Evolutionary conservation across 495 filamentous ascomycete species (phyloP).

Genomic region (Mytilinidion resinicola): DNA sequence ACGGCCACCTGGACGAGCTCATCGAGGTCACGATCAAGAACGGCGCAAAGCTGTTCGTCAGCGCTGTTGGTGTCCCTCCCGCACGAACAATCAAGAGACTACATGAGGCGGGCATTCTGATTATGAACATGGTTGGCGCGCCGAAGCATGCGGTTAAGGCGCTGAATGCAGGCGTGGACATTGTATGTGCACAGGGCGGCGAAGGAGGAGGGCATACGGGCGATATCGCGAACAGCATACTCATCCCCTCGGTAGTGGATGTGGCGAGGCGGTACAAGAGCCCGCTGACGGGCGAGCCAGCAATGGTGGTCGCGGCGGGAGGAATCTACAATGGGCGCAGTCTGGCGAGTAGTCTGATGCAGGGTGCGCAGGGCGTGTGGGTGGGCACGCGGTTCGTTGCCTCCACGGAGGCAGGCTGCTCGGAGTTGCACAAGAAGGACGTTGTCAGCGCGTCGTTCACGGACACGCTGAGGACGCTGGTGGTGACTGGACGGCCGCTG

Average conservation of each 20-base stretch:
- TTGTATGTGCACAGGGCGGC: conserved; percentile 57
- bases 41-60: conserved; percentile 74
- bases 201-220: conserved; percentile 42
- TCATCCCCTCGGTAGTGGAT: conserved; percentile 41
- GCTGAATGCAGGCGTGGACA: conserved; percentile 70
- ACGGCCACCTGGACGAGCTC: conserved; percentile 73
- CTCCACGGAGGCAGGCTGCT: conserved; percentile 66
- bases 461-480: conserved; percentile 71
- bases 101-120: conserved; percentile 65
- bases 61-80: conserved; percentile 77
- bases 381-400: conserved; percentile 79
- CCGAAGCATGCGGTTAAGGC: conserved; percentile 85
- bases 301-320: conserved; percentile 40
- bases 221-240: conserved; percentile 38
- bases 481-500: conserved; percentile 71
- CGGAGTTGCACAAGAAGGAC: conserved; percentile 68
- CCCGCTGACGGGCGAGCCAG: conserved; percentile 37
- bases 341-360: conserved; percentile 39
- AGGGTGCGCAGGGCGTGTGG: conserved; percentile 40
- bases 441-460: conserved; percentile 70
- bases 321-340: conserved; percentile 39
- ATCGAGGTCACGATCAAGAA: conserved; percentile 73
- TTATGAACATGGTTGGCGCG: conserved; percentile 96
- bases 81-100: conserved; percentile 59
- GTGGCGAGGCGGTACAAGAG: conserved; percentile 40